Base-by-base conservation (phyloP, 805 yeast genomes). In the Dipodascopsis uninucleata region DNA sequence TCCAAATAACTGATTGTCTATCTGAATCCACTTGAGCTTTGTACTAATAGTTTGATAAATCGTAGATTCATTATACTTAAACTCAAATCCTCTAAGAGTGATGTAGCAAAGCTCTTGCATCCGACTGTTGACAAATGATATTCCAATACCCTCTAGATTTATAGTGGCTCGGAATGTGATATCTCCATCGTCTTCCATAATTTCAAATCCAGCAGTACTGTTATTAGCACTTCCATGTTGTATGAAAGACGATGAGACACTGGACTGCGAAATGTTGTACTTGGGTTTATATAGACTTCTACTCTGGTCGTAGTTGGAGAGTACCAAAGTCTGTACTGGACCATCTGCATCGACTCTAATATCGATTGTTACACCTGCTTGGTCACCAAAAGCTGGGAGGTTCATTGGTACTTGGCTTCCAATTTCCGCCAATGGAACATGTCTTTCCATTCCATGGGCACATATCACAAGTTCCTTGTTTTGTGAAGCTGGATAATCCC, bases 331-430 rank as follows among this genome's bases (percentile, higher is more conserved):
- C 64, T 87, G 96, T 1, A 89, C 80, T 0, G 96, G 95, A 0
- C 97, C 98, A 69, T 93, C 97, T 0, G 97, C 97, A 32, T 87
- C 82, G 14, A 93, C 97, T 60, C 88, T 86, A 57, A 94, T 68
- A 57, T 88, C 97, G 45, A 84, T 80, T 0, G 66, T 67, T 8
- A 69, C 68, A 3, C 64, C 61, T 17, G 67, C 72, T 5, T 52
- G 45, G 4, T 68, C 66, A 0, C 71, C 65, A 1, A 71, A 68
- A 12, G 40, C 31, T 1, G 87, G 82, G 28, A 90, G 61, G 55
- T 85, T 76, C 78, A 90, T 85, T 0, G 97, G 97, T 49, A 81
- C 79, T 50, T 88, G 70, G 48, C 82, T 82, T 20, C 99, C 99
- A 57, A 93, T 90, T 62, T 93, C 97, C 0, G 95, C 93, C 41